Base-by-base conservation (phyloP, 208 protist species). In the Trypanosoma mega region DNA sequence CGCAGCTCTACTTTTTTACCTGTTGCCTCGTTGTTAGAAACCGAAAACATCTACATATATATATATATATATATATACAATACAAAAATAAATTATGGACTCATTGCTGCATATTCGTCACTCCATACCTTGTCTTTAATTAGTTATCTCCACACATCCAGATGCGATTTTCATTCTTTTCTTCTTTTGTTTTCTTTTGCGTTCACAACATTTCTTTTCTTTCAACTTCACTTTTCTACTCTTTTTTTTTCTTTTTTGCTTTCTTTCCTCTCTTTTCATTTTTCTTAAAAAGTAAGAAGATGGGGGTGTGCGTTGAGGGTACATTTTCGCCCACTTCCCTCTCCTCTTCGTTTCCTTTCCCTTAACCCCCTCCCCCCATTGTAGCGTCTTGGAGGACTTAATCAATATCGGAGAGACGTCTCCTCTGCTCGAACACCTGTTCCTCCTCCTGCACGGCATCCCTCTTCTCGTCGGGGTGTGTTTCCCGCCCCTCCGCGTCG, bases 341-440 rank as follows among this genome's bases (percentile, higher is more conserved):
- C n/a, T n/a, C n/a, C n/a, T n/a, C n/a, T n/a, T n/a, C n/a, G n/a
- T n/a, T n/a, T n/a, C n/a, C n/a, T n/a, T n/a, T n/a, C n/a, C n/a
- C n/a, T n/a, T n/a, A n/a, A n/a, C n/a, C n/a, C n/a, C n/a, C n/a
- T n/a, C n/a, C n/a, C n/a, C n/a, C n/a, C n/a, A n/a, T n/a, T n/a
- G n/a, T n/a, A 16, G 14, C n/a, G 3, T 24, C 2, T 37, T 55
- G 18, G 2, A 6, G 1, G 2, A 11, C 11, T 59, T 48, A 59
- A 16, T 59, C 53, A 34, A 59, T 48, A 48, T 59, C 53, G 5
- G 53, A 59, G 20, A 59, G 39, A 27, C 53, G n/a, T 29, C 12
- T 44, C 0, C 31, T 2, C 12, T 24, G 18, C 14, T 1, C 2
- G 9, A 14, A 1, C 8, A 48, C 27, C 16, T 24, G 16, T 23